These are phyloP conservation scores for Bipolaris cookei DNA, from an alignment of 2,329 filamentous ascomycete species.

Conservation along the genomic window DNA sequence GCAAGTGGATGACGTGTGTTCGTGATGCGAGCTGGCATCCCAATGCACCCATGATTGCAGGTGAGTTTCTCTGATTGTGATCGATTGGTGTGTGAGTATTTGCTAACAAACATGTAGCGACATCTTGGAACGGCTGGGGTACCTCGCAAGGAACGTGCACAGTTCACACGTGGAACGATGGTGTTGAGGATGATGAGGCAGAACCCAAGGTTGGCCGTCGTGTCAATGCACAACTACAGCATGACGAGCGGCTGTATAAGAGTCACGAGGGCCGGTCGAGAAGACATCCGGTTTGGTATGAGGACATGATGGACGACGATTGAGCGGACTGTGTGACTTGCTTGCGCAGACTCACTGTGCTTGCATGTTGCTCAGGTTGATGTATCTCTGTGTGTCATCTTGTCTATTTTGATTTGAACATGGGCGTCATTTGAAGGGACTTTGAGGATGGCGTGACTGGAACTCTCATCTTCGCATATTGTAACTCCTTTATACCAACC, in stretches of 20 bases:
- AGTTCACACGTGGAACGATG: slow-evolving; percentile 78
- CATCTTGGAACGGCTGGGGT: slow-evolving; percentile 80
- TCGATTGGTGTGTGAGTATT: not conserved
- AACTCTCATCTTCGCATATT: not conserved
- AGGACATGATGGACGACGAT: slow-evolving; percentile 40
- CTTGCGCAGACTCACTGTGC: slow-evolving; percentile 6
- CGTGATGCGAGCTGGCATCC: slow-evolving; percentile 93
- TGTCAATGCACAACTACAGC: slow-evolving; percentile 47
- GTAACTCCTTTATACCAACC: not conserved
- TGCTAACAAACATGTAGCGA: slow-evolving; percentile 62
- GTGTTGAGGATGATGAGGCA: slow-evolving; percentile 65
- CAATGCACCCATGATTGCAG: slow-evolving; percentile 76
- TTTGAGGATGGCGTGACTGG: not conserved
- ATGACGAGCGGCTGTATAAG: slow-evolving; percentile 46
- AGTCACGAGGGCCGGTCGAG: slow-evolving; percentile 26
- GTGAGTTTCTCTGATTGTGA: slow-evolving; percentile 48
- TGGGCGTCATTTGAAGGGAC: too few relatives aligned
- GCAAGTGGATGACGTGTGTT: slow-evolving; percentile 77
- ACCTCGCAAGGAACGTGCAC: slow-evolving; percentile 77
- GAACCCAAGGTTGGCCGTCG: slow-evolving; percentile 44
- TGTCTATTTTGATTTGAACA: too few relatives aligned
- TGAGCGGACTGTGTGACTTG: slow-evolving; percentile 16
- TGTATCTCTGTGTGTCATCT: too few relatives aligned
- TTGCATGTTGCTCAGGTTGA: not conserved
- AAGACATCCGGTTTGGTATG: slow-evolving; percentile 34